phyloP scores from a whole-genome alignment of 306 rosid species.

The Canavalia gladiata region DNA sequence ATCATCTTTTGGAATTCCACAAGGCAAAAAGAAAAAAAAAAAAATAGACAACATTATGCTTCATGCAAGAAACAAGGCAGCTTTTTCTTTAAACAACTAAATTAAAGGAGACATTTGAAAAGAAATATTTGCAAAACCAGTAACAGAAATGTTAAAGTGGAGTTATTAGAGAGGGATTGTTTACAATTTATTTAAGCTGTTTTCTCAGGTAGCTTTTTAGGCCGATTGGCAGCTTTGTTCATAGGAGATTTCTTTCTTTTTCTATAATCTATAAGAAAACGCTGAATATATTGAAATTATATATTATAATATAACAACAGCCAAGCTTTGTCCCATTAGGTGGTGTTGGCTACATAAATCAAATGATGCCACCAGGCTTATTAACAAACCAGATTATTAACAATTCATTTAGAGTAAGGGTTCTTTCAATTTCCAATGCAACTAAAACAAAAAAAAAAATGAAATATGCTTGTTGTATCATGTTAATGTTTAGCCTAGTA shows the following conservation, averaged over 20 bases:
- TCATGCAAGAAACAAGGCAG: neutral
- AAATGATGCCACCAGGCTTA: conserved; percentile 11
- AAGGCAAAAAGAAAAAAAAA: neutral
- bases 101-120: neutral
- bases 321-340: neutral
- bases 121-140: conserved; percentile 30
- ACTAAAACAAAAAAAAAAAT: conserved; percentile 37
- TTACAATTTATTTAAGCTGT: conserved; percentile 16
- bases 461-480: conserved; percentile 31
- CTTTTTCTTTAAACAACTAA: conserved; percentile 15
- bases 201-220: conserved; percentile 6
- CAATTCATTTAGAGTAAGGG: neutral
- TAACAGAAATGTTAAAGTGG: conserved; percentile 4
- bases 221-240: conserved; percentile 6
- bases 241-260: neutral
- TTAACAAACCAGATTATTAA: neutral
- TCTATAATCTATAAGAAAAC: neutral
- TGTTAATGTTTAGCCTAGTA: conserved; percentile 30
- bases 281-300: conserved; percentile 14
- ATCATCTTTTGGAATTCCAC: conserved; percentile 33
- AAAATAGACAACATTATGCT: neutral
- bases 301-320: neutral
- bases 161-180: conserved; percentile 15
- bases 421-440: neutral
- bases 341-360: conserved; percentile 12